Percentiles rank a stretch among this genome's conserved stretches.
phyloP scores from a whole-genome alignment of 192 early-diverging fungal species.

The Fimicolochytrium jonesii region DNA sequence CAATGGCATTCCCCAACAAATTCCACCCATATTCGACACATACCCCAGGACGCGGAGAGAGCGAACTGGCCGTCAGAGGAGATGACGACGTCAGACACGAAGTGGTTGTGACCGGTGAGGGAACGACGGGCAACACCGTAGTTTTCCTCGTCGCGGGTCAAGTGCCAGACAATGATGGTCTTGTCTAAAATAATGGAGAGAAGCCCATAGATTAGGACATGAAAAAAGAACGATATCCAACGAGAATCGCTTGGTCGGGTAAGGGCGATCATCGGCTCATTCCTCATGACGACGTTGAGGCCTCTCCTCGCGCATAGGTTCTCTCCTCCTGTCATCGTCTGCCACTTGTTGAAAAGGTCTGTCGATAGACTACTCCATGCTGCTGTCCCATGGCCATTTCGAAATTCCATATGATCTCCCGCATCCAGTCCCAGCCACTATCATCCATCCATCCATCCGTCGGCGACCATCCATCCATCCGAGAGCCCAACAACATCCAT shows the following conservation, averaged over 20 bases:
- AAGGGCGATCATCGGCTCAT: too few relatives aligned
- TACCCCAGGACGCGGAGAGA: slow-evolving; percentile 92
- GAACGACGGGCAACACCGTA: slow-evolving; percentile 88
- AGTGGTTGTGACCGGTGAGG: slow-evolving; percentile 98
- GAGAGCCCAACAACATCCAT: slow-evolving; percentile 8
- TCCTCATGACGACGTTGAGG: too few relatives aligned
- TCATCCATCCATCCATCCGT: slow-evolving; percentile 11
- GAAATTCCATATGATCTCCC: too few relatives aligned
- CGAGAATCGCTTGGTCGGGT: too few relatives aligned
- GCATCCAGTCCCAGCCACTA: slow-evolving; percentile 21
- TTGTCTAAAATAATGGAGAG: slow-evolving; percentile 64
- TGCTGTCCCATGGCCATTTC: too few relatives aligned
- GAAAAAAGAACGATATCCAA: too few relatives aligned
- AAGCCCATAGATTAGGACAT: neutral
- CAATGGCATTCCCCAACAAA: slow-evolving; percentile 1
- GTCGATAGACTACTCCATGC: too few relatives aligned
- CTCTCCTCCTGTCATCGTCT: too few relatives aligned
- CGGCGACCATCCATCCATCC: slow-evolving; percentile 20
- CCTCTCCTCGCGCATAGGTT: too few relatives aligned
- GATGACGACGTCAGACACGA: slow-evolving; percentile 97
- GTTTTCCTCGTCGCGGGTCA: slow-evolving; percentile 88
- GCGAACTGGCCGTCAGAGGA: slow-evolving; percentile 99
- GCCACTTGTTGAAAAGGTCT: too few relatives aligned
- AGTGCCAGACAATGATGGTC: slow-evolving; percentile 96
- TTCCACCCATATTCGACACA: too few relatives aligned